Base-by-base conservation (phyloP, 192 early-diverging fungal genomes). In the Coemansia sp. region DNA sequence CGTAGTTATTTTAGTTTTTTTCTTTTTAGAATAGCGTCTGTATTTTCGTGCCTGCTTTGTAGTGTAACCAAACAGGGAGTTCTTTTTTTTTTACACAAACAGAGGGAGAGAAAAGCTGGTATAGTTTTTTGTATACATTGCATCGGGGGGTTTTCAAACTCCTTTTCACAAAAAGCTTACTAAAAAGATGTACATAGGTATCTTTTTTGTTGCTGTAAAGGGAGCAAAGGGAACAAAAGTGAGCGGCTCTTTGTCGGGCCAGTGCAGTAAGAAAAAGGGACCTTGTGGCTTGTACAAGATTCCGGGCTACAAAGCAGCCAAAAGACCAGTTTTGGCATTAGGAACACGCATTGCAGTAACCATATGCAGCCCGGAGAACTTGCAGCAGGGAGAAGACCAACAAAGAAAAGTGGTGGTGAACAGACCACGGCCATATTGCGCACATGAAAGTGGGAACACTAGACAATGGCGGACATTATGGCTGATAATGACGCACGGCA, bases 301-400 rank as follows among this genome's bases (percentile, higher is more conserved):
- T 15, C 44, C 44, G 44, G 44, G 44, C 52, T 50, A 50, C 48
- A 50, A 50, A 50, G 48, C 11, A 50, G 48, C 16, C 48, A 8
- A 50, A 50, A 50, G 54, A 56, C 12, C 19, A 59, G 9, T 59
- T 40, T 40, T 59, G 57, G 39, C 39, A 4, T 39, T 41, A 59
- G 32, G 57, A 41, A 59, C 57, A 59, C 16, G 39, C 57, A 59
- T 38, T 32, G 57, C 57, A 59, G 57, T 59, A 59, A 41, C 57
- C 9, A 13, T 11, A 48, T 5, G 16, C 57, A 40, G 37, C 57
- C n/a, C 3, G 39, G 32, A 38, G 9, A 41, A 41, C 57, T 19
- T 23, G 57, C 16, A 19, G 57, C 57, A 59, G 39, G 57, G n/a
- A 41, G 38, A 59, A n/a, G 47, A n/a, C 32, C 23, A 54, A 26